Conservation (phyloP, 1,284 basidiomycete genomes). For the Ceratobasidium sp. region DNA sequence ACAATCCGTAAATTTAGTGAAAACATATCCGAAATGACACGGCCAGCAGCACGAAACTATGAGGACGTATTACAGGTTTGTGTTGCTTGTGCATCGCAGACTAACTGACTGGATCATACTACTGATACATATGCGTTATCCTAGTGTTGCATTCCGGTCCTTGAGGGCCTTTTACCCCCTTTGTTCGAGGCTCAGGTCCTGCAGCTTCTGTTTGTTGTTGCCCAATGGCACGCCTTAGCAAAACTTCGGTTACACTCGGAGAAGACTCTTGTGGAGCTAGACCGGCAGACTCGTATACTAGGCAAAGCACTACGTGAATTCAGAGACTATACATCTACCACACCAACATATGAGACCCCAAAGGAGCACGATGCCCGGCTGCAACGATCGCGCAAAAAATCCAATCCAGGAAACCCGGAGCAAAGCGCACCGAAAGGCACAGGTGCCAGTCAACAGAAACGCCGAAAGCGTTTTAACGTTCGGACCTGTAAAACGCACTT, state of each 20-base stretch:
- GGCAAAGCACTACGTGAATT: conserved; percentile 44
- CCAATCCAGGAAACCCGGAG: background rate
- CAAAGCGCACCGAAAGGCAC: background rate
- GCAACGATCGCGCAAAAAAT: background rate
- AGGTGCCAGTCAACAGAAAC: background rate
- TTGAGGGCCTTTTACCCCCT: conserved; percentile 49
- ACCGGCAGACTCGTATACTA: conserved; percentile 42
- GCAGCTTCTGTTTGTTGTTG: conserved; percentile 46
- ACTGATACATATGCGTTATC: background rate
- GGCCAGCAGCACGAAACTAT: conserved; percentile 37
- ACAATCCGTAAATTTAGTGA: conserved; percentile 38
- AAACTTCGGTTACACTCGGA: conserved; percentile 50
- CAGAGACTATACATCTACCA: conserved; percentile 39
- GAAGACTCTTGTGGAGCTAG: conserved; percentile 44
- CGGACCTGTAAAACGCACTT: too few relatives aligned
- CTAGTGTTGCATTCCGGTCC: conserved; percentile 50
- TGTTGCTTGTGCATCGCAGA: background rate
- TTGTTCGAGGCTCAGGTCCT: conserved; percentile 45
- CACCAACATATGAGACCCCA: conserved; percentile 46
- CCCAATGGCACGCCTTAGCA: conserved; percentile 49
- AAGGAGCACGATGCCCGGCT: conserved; percentile 43
- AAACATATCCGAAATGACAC: conserved; percentile 36
- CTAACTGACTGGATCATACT: background rate
- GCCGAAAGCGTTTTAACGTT: too few relatives aligned
- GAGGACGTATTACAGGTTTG: conserved; percentile 32